These are phyloP conservation scores for Phaffia tasmanica DNA, from an alignment of 768 basidiomycete genomes.

Conservation along the genomic window DNA sequence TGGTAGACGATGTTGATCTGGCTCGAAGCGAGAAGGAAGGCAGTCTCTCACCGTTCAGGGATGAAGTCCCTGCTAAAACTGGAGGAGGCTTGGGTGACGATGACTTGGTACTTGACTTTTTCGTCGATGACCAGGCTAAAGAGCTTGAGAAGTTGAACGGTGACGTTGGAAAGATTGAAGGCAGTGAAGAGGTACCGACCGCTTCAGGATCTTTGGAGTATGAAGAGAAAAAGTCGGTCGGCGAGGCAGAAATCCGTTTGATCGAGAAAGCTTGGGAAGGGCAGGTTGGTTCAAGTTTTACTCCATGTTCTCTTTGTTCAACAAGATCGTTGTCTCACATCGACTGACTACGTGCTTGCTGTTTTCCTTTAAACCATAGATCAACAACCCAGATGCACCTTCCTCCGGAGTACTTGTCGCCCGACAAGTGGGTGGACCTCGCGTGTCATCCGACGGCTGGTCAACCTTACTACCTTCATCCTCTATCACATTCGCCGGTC, in stretches of 20 bases:
- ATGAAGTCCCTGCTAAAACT: not conserved
- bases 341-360: not conserved
- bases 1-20: constrained; percentile 7
- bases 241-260: not conserved
- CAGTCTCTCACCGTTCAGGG: not conserved
- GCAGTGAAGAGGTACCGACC: too few species aligned
- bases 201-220: not conserved
- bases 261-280: constrained; percentile 13
- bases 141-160: too few species aligned
- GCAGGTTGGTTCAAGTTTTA: constrained; percentile 1
- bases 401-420: not conserved
- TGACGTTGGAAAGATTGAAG: too few species aligned
- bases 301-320: not conserved
- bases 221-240: not conserved
- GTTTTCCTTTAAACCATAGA: not conserved
- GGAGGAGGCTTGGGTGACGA: too few species aligned
- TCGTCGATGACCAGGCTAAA: constrained; percentile 6
- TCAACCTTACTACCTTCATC: constrained; percentile 1
- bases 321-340: not conserved
- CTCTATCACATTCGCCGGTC: constrained; percentile 12
- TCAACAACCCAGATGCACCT: constrained; percentile 22
- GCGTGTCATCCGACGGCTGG: not conserved
- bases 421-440: constrained; percentile 19
- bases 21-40: constrained; percentile 3
- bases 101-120: constrained; percentile 15